These are phyloP conservation scores for Talaromyces sp. DNA, from an alignment of 2,329 filamentous ascomycete species.

Conservation along the genomic window DNA sequence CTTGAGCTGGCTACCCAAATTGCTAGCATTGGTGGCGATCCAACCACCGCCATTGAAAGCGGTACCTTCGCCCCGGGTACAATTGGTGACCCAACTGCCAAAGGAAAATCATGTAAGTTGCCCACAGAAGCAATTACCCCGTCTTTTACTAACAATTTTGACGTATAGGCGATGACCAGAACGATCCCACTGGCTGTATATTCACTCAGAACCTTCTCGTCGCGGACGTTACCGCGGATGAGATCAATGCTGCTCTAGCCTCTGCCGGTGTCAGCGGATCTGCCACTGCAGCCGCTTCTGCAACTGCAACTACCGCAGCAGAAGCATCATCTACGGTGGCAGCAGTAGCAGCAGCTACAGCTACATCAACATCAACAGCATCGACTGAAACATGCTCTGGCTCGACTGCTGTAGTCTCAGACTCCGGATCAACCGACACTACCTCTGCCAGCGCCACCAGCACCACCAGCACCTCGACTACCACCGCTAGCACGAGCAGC, in stretches of 20 bases:
- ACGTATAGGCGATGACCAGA: constrained; percentile 35
- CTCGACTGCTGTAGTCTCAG: background rate
- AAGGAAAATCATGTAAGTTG: constrained; percentile 50
- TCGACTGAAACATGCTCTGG: constrained; percentile 16
- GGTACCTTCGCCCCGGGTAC: constrained; percentile 63
- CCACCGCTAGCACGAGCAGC: constrained; percentile 17
- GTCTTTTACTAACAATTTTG: background rate
- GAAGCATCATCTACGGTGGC: constrained; percentile 2
- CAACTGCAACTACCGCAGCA: background rate
- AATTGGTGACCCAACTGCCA: constrained; percentile 49
- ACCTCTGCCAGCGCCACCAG: background rate
- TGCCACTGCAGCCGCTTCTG: constrained; percentile 18
- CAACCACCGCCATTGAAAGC: constrained; percentile 57
- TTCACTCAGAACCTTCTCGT: constrained; percentile 53
- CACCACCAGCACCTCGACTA: background rate
- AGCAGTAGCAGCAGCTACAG: constrained; percentile 3
- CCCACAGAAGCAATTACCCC: background rate
- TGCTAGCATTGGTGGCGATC: constrained; percentile 59
- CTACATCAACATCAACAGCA: constrained; percentile 9
- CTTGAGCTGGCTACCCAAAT: constrained; percentile 60
- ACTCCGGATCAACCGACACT: background rate
- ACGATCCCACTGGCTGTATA: constrained; percentile 54
- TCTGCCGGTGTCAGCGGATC: constrained; percentile 26
- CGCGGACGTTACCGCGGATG: constrained; percentile 52
- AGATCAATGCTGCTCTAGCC: constrained; percentile 51